These are phyloP conservation scores for Ailanthus altissimus DNA, from an alignment of 345 rosid genomes.

Conservation along the genomic window DNA sequence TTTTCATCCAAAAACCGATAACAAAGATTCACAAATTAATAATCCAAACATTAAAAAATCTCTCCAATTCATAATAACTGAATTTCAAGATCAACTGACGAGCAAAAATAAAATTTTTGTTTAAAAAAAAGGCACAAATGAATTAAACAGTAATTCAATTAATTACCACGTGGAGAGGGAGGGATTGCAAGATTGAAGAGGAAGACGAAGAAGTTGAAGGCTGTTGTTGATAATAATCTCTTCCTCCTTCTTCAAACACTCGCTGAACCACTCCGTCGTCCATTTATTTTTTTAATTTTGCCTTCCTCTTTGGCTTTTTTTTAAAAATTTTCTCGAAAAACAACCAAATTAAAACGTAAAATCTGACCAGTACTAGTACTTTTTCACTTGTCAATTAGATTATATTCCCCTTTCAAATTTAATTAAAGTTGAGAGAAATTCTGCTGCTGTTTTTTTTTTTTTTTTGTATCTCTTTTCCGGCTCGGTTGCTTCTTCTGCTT, in stretches of 20 bases:
- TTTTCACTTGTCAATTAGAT: not conserved
- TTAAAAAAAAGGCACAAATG: not conserved
- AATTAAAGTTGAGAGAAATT: not conserved
- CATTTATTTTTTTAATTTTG: conserved; percentile 34
- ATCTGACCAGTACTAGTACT: not conserved
- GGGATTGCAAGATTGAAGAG: conserved; percentile 87
- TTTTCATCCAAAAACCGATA: not conserved
- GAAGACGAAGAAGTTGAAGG: conserved; percentile 81
- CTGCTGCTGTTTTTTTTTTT: not conserved
- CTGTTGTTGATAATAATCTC: conserved; percentile 82
- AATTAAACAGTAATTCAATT: not conserved
- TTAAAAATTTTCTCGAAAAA: not conserved
- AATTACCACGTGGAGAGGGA: conserved; percentile 90
- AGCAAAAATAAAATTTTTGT: not conserved
- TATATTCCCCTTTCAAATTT: conserved; percentile 4
- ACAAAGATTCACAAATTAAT: not conserved
- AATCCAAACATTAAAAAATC: no score
- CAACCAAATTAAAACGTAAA: not conserved
- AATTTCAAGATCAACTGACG: not conserved
- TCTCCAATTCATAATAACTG: not conserved
- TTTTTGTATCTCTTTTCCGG: not conserved
- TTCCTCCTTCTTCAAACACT: conserved; percentile 89
- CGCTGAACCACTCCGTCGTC: conserved; percentile 96
- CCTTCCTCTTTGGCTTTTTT: not conserved
- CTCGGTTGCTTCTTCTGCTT: not conserved